Evolutionary conservation across 176 grass and related monocot species (phyloP).

Genomic region (Avena eriantha): DNA sequence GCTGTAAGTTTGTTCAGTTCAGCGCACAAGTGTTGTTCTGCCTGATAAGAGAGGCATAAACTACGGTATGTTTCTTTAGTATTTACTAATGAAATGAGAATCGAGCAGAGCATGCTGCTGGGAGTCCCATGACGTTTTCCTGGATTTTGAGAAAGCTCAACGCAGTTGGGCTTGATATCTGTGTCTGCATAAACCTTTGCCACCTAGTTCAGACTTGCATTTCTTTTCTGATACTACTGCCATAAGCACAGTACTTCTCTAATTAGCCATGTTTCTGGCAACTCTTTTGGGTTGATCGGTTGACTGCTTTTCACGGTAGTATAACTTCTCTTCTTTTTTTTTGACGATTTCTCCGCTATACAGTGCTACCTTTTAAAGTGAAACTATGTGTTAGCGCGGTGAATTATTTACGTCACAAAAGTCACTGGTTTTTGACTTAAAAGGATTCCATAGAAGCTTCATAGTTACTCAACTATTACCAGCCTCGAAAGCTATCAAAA

Average conservation of each 20-base stretch:
- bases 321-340: neutral
- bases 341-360: neutral
- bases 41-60: too few species aligned
- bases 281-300: neutral
- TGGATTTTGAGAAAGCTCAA: neutral
- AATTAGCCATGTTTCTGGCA: constrained; percentile 11
- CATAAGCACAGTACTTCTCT: neutral
- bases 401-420: neutral
- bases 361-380: neutral
- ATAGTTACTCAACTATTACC: neutral
- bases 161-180: neutral
- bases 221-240: neutral
- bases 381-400: neutral
- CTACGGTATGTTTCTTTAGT: too few species aligned
- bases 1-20: constrained; percentile 9
- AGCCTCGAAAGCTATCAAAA: neutral
- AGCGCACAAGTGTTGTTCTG: neutral
- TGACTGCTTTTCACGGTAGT: neutral
- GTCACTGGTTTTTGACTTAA: neutral
- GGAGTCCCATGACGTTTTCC: neutral
- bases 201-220: neutral
- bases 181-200: neutral
- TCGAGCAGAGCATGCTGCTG: too few species aligned
- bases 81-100: too few species aligned
- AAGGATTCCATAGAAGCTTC: neutral